These are phyloP conservation scores for Fusarium tanahbumbuense DNA, from an alignment of 2,329 filamentous ascomycete species.

Conservation along the genomic window DNA sequence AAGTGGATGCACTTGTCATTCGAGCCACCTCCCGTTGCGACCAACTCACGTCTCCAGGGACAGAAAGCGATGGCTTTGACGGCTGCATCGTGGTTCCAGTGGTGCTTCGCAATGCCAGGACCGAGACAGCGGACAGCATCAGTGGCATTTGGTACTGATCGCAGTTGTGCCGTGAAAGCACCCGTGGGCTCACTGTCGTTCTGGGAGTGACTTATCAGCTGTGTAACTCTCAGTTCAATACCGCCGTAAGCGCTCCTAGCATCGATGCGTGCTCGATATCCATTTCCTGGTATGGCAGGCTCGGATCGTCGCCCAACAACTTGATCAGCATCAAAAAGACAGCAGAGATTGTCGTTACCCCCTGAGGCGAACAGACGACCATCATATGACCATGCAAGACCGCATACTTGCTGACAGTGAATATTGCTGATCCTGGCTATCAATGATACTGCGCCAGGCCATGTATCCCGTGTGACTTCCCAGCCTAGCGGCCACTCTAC, in stretches of 20 bases:
- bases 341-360: constrained; percentile 91
- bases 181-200: constrained; percentile 1
- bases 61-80: constrained; percentile 98
- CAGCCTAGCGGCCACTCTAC: constrained; percentile 82
- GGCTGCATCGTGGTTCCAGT: constrained; percentile 84
- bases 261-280: constrained; percentile 11
- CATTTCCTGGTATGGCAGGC: background rate
- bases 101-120: constrained; percentile 72
- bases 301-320: constrained; percentile 55
- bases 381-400: constrained; percentile 85
- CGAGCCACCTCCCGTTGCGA: constrained; percentile 92
- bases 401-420: constrained; percentile 92
- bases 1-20: constrained; percentile 98
- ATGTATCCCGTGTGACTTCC: constrained; percentile 73
- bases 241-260: constrained; percentile 17
- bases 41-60: constrained; percentile 87
- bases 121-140: constrained; percentile 61
- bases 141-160: constrained; percentile 45
- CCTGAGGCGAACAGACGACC: constrained; percentile 85
- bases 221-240: constrained; percentile 27
- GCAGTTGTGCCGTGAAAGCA: constrained; percentile 43
- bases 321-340: constrained; percentile 77
- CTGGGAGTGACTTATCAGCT: background rate
- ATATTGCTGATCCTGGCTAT: constrained; percentile 77
- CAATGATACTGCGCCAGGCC: constrained; percentile 82